Conservation (phyloP, 2,329 filamentous ascomycete species). For the Tolypocladium cylindrosporum region DNA sequence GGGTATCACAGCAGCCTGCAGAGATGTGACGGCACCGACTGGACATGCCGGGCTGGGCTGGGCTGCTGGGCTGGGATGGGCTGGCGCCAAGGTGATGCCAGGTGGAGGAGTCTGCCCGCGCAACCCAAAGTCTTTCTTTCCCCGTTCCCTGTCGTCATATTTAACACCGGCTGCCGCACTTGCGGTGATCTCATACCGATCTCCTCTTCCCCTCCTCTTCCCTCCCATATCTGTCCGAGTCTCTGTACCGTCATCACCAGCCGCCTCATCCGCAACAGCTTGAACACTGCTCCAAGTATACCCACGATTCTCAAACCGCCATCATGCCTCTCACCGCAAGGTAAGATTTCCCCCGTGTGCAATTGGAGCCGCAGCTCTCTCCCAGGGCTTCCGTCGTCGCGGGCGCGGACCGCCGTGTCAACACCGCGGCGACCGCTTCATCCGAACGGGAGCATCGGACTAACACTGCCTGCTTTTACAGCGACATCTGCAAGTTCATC, state of each 20-base stretch:
- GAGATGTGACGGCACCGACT: not conserved
- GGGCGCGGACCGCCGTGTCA: not conserved
- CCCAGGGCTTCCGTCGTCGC: not conserved
- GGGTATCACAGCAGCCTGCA: not conserved
- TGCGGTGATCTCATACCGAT: not conserved
- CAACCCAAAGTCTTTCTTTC: not conserved
- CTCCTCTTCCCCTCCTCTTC: not conserved
- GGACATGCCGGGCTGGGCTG: not conserved
- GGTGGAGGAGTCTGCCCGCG: not conserved
- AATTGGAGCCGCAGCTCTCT: not conserved
- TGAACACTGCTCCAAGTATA: not conserved
- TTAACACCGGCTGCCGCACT: not conserved
- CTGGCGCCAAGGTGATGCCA: not conserved
- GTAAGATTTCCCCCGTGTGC: constrained; percentile 25
- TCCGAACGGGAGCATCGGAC: not conserved
- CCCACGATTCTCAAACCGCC: constrained; percentile 11
- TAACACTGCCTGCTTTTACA: constrained; percentile 10
- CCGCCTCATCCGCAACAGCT: not conserved
- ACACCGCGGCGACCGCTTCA: constrained; percentile 5
- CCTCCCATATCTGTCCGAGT: not conserved
- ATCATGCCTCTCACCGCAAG: constrained; percentile 51
- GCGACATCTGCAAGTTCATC: constrained; percentile 59
- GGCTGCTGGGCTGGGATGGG: not conserved
- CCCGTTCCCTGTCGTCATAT: not conserved
- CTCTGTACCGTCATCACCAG: not conserved